Evolutionary conservation across 805 yeast genomes (phyloP).

Genomic region (Candida rishiriensis): DNA sequence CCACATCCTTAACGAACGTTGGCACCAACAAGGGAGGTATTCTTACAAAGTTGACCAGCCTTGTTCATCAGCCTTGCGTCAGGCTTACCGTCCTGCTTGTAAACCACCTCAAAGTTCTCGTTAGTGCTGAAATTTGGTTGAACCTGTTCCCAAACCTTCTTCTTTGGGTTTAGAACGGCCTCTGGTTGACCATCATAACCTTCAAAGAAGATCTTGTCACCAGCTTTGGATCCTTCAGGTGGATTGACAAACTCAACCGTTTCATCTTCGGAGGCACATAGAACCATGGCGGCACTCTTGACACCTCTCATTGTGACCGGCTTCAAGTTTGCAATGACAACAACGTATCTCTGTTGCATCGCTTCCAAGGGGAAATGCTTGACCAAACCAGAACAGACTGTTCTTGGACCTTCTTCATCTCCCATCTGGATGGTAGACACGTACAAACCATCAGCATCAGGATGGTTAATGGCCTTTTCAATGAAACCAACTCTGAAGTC

Average conservation of each 20-base stretch:
- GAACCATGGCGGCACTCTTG: constrained; percentile 93
- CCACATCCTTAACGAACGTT: constrained; percentile 55
- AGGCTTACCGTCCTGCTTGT: constrained; percentile 72
- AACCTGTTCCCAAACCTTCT: constrained; percentile 93
- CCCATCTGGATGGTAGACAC: constrained; percentile 97
- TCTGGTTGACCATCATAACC: constrained; percentile 87
- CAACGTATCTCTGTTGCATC: constrained; percentile 90
- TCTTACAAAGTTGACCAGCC: constrained; percentile 74
- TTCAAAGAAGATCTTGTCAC: constrained; percentile 95
- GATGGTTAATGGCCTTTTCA: constrained; percentile 94
- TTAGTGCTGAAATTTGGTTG: constrained; percentile 89
- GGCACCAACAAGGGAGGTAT: constrained; percentile 68
- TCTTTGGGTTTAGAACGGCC: constrained; percentile 92
- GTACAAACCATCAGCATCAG: constrained; percentile 94
- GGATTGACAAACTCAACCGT: constrained; percentile 94
- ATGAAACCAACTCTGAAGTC: constrained; percentile 96
- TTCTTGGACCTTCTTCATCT: constrained; percentile 95
- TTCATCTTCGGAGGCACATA: constrained; percentile 76
- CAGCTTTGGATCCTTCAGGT: constrained; percentile 88
- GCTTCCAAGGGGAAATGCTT: constrained; percentile 86
- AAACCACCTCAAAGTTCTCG: constrained; percentile 71
- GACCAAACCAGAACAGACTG: constrained; percentile 96
- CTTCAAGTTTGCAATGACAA: constrained; percentile 91
- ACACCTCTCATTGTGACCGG: constrained; percentile 98
- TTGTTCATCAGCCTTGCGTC: constrained; percentile 71